Evolutionary conservation across 768 basidiomycete species (phyloP), one percentile per base, ranked within the genome.

Genomic region (Rhizopogon rudus): DNA sequence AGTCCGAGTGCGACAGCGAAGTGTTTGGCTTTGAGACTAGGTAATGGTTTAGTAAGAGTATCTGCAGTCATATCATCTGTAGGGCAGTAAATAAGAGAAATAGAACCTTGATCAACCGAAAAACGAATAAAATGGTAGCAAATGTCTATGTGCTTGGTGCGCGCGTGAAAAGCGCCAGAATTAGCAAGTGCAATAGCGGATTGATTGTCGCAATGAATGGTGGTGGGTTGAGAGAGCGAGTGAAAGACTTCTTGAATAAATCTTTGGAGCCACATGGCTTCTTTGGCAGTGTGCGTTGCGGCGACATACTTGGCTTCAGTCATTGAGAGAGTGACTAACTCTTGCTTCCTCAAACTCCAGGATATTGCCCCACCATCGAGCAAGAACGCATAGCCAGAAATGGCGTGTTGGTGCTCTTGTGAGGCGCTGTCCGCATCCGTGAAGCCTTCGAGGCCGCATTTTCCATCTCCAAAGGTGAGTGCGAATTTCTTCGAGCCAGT

Each of bases 291-390:
- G 2, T 20, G 20, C 2, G 20, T 20, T 20, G 20, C 64, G 3
- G 77, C 73, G 41, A 77, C 71, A 57, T 80, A 79, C 59, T 81
- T 77, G 2, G 77, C 73, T 61, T 79, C 74, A 14, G 63, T 60
- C 3, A 65, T 67, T 3, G 71, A 71, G 3, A 65, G 57, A 10
- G 67, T 60, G 9, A 68, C 62, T 9, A 35, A 43, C 10, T 22
- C 22, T n/a, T 56, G 54, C 35, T 50, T 51, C 40, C 35, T 41
- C 16, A 28, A 56, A 6, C 28, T 37, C 78, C 80, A 81, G 5
- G 65, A 58, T 6, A 80, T 62, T 3, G 71, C 62, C 3, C 29
- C 29, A 29, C 20, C 20, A 20, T 20, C 20, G 2, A 20, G 20
- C 20, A 20, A 20, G 20, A 20, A 20, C 2, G 20, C 20, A 20